phyloP scores from a whole-genome alignment of 2,329 filamentous ascomycete genomes.

The Aureobasidium namibiae region DNA sequence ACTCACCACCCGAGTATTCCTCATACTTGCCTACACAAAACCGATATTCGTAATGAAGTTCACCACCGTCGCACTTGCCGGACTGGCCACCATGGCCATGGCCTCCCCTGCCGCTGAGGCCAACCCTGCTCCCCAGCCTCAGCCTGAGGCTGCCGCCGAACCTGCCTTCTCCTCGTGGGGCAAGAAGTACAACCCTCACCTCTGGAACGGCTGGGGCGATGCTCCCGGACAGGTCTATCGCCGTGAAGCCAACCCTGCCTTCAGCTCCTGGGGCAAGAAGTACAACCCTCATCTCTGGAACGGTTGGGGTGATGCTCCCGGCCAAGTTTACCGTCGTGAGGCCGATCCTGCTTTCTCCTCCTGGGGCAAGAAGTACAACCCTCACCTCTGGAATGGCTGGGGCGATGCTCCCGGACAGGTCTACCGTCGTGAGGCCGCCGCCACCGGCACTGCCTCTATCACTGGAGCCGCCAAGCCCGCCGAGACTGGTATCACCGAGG shows the following conservation, averaged over 20 bases:
- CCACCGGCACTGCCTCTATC: neutral
- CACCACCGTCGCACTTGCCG: conserved; percentile 11
- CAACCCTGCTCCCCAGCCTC: conserved; percentile 17
- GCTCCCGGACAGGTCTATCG: conserved; percentile 16
- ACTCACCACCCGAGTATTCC: neutral
- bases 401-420: neutral
- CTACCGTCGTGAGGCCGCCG: conserved; percentile 5
- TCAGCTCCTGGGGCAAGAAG: neutral
- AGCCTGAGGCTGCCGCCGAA: conserved; percentile 6
- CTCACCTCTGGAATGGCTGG: neutral
- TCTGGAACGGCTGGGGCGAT: conserved; percentile 10
- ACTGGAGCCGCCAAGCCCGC: neutral
- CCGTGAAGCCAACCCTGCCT: conserved; percentile 13
- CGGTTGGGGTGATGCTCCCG: neutral
- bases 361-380: neutral
- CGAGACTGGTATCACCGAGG: neutral
- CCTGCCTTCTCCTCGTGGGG: conserved; percentile 1
- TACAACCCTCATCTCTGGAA: neutral
- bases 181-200: neutral
- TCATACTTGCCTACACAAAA: neutral
- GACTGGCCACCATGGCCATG: conserved; percentile 12
- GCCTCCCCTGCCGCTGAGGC: conserved; percentile 21
- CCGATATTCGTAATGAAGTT: conserved; percentile 21
- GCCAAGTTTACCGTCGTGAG: neutral
- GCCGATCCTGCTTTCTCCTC: neutral